phyloP scores from a whole-genome alignment of 169 alveolate species.

The Cyclospora cayetanensis region DNA sequence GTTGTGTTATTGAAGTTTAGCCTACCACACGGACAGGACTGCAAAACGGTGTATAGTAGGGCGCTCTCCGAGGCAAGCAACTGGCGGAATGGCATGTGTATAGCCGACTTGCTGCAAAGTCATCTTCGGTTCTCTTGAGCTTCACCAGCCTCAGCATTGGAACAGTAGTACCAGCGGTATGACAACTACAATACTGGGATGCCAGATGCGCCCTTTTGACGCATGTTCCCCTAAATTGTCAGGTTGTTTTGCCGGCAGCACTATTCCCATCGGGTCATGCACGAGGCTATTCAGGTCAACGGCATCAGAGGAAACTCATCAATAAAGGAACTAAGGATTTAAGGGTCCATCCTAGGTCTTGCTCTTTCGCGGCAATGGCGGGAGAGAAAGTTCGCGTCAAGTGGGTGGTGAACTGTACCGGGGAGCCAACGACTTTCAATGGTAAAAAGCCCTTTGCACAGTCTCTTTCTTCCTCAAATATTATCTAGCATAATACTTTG shows the following conservation, averaged over 20 bases:
- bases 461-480: background rate
- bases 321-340: background rate
- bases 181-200: no score
- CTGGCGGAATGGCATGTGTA: no score
- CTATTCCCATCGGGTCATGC: conserved; percentile 23
- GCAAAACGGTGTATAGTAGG: no score
- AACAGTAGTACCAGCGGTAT: no score
- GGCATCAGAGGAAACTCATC: background rate
- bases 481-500: no score
- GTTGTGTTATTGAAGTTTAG: no score
- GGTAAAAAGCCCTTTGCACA: background rate
- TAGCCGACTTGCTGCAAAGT: no score
- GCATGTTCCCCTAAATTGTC: background rate
- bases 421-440: conserved; percentile 57
- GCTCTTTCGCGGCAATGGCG: conserved; percentile 17
- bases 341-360: background rate
- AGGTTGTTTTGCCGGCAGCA: background rate
- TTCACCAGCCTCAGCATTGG: no score
- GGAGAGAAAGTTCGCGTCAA: conserved; percentile 63
- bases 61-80: no score
- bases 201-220: background rate
- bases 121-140: no score
- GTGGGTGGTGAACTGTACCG: conserved; percentile 63
- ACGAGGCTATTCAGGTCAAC: conserved; percentile 6
- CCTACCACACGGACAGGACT: no score